Evolutionary conservation across 352 stramenopile genomes (phyloP).

Genomic region (Globisporangium apiculatum): DNA sequence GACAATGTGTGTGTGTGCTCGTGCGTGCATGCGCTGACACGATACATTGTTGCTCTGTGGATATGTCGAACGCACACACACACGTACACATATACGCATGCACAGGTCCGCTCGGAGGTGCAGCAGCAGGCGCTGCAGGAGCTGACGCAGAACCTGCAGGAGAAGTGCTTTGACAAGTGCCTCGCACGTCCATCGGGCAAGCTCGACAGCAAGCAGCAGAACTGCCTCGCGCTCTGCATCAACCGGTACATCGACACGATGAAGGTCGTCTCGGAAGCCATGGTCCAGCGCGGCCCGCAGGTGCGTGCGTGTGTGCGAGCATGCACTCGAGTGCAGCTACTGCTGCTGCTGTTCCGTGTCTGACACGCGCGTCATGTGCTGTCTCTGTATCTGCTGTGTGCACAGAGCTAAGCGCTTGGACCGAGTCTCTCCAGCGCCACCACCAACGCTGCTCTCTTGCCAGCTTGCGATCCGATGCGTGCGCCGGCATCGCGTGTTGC

Average conservation of each 20-base stretch:
- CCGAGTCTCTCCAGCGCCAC: neutral
- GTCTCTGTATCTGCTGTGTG: neutral
- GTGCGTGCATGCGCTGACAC: neutral
- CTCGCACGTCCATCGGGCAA: slow-evolving; percentile 72
- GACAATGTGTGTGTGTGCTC: neutral
- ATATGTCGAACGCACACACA: too few species aligned
- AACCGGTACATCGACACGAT: slow-evolving; percentile 90
- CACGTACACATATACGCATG: too few species aligned
- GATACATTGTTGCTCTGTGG: neutral
- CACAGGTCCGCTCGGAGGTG: slow-evolving; percentile 74
- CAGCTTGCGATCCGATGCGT: too few species aligned
- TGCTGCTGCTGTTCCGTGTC: neutral
- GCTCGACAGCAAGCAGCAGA: slow-evolving; percentile 88
- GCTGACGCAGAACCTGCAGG: slow-evolving; percentile 80
- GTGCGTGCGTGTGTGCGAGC: slow-evolving; percentile 13
- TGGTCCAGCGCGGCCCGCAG: slow-evolving; percentile 67
- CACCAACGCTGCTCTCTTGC: too few species aligned
- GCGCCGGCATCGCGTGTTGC: too few species aligned
- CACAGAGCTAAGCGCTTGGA: neutral
- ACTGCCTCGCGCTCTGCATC: slow-evolving; percentile 84
- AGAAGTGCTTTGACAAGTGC: slow-evolving; percentile 91
- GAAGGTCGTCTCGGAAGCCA: slow-evolving; percentile 82
- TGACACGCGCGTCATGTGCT: neutral
- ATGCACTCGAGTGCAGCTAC: neutral
- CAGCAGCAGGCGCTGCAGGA: slow-evolving; percentile 80